A percentile compares a stretch with the other conserved stretches of the same genome.
phyloP scores from a whole-genome alignment of 257 asterid genomes.

The Cordia subcordata region DNA sequence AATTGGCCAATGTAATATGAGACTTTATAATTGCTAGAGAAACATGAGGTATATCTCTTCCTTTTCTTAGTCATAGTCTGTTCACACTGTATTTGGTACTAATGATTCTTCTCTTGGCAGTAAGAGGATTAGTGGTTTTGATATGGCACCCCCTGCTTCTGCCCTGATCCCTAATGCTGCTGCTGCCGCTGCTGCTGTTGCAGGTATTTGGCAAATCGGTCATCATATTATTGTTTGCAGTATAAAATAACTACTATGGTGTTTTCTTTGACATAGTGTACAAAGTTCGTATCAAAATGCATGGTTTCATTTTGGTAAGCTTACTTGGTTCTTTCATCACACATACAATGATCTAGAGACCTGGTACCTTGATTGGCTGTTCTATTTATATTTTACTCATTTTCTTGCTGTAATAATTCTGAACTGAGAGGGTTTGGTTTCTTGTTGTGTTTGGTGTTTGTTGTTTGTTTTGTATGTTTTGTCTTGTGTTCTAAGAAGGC shows the following conservation, averaged over 20 bases:
- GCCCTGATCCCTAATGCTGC: slow-evolving; percentile 42
- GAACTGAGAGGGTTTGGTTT: slow-evolving; percentile 96
- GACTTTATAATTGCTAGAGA: too few species aligned
- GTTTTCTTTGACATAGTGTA: slow-evolving; percentile 52
- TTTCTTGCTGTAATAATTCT: slow-evolving; percentile 13
- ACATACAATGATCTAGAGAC: slow-evolving; percentile 20
- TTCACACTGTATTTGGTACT: too few species aligned
- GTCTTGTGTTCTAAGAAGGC: slow-evolving; percentile 93
- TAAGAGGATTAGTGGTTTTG: slow-evolving; percentile 95
- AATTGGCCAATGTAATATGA: too few species aligned
- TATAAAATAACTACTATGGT: slow-evolving; percentile 2
- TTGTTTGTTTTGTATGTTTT: slow-evolving; percentile 99
- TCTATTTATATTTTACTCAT: slow-evolving; percentile 37
- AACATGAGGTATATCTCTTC: too few species aligned
- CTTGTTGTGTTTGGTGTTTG: slow-evolving; percentile 96
- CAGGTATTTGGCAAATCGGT: slow-evolving; percentile 48
- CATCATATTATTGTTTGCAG: slow-evolving; percentile 4
- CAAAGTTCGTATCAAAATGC: slow-evolving; percentile 56
- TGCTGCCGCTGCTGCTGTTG: slow-evolving; percentile 23
- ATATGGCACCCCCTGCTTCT: slow-evolving; percentile 86
- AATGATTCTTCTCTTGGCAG: slow-evolving; percentile 19
- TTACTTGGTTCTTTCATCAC: slow-evolving; percentile 29
- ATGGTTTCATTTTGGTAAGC: slow-evolving; percentile 90
- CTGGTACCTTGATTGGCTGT: slow-evolving; percentile 39
- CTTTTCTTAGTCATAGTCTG: too few species aligned